Evolutionary conservation across 305 asterid species (phyloP), one percentile per base, ranked within the genome.

Genomic region (Petunia hybrid): DNA sequence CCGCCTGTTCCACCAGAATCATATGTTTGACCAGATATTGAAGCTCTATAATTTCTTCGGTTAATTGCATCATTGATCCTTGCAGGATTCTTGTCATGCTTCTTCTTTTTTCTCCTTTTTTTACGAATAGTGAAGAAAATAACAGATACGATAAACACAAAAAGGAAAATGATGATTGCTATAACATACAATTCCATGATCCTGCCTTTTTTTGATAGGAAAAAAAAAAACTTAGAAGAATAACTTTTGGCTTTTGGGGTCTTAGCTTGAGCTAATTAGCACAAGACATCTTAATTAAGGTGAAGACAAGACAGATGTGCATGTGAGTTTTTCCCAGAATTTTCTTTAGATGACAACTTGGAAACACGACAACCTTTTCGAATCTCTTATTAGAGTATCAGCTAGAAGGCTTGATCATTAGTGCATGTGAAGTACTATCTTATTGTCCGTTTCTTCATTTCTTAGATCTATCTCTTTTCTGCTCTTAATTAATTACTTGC

Each of bases 311-410:
- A 39, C 16, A 3, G 46, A 12, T 38, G 12, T 65, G 76, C 76
- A 68, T 68, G 56, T 68, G 76, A 68, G 53, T 66, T 42, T 39
- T 39, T 39, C 12, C 71, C 13, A 38, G 31, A 65, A 12, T 65
- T 13, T 5, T 39, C 48, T 36, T 63, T 38, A 0, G 13, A 41
- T 41, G 56, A 42, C 39, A 42, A 42, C 39, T 67, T 1, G 36
- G n/a, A 41, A 35, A 35, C 42, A 8, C 5, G n/a, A 8, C 14
- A 61, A 5, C 36, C 3, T 59, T 59, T n/a, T n/a, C 31, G 8
- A 57, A 57, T 57, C 35, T 57, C n/a, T 57, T 35, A 4, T 57
- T 57, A n/a, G 22, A 22, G 22, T 22, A 22, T 22, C 31, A 22
- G 31, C 31, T 22, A 22, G 31, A 22, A 22, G 31, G 31, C 31